Conservation (phyloP, 805 yeast species). For the Starmerella powellii region DNA sequence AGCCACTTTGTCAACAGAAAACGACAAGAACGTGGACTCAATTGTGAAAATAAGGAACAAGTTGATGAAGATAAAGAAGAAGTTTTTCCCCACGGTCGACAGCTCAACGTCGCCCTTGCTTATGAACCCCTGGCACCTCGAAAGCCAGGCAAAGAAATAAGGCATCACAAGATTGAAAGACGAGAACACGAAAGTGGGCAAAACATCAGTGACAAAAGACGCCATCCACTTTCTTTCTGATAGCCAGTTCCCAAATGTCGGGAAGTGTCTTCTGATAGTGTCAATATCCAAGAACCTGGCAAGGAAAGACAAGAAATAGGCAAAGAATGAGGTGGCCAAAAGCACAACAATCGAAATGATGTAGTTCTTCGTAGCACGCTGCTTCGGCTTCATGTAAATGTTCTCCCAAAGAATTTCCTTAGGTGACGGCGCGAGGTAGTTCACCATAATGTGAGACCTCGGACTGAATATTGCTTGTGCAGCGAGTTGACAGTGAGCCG, state of each 20-base stretch:
- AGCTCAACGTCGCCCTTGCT: slow-evolving; percentile 89
- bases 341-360: slow-evolving; percentile 56
- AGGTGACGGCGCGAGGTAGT: slow-evolving; percentile 88
- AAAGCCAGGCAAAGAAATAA: slow-evolving; percentile 69
- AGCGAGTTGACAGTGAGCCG: slow-evolving; percentile 90
- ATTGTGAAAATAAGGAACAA: slow-evolving; percentile 86
- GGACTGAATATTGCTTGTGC: slow-evolving; percentile 95
- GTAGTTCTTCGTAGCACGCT: slow-evolving; percentile 53
- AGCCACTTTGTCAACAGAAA: slow-evolving; percentile 70
- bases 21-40: slow-evolving; percentile 73
- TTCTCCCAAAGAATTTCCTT: slow-evolving; percentile 91
- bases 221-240: slow-evolving; percentile 58
- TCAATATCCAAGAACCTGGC: slow-evolving; percentile 72
- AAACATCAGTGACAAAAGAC: slow-evolving; percentile 68
- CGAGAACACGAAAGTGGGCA: slow-evolving; percentile 87
- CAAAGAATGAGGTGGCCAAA: slow-evolving; percentile 55
- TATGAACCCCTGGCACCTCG: slow-evolving; percentile 75
- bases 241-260: slow-evolving; percentile 59
- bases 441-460: slow-evolving; percentile 66
- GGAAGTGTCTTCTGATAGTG: slow-evolving; percentile 71
- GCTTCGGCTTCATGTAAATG: slow-evolving; percentile 64
- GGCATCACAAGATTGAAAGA: slow-evolving; percentile 74
- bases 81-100: slow-evolving; percentile 81
- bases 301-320: slow-evolving; percentile 72
- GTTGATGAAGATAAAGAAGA: slow-evolving; percentile 87